Evolutionary conservation across 1,284 basidiomycete genomes (phyloP), one percentile per base, ranked within the genome.

Genomic region (Takashimella tepidaria): DNA sequence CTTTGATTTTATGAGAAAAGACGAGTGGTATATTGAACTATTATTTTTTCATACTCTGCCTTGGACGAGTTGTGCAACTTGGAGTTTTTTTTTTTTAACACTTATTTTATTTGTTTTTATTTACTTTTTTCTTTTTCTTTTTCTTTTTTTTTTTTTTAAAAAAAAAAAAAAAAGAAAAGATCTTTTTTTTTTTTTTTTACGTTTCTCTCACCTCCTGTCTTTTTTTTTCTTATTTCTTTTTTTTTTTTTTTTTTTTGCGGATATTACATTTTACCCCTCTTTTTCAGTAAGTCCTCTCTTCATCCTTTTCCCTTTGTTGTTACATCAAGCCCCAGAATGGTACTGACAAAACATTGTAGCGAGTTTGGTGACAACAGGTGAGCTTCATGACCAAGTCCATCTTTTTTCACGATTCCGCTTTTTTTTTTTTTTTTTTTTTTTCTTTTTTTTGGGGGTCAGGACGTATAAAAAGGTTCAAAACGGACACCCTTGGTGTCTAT

Each of bases 321-420:
- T 6, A 22, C 26, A 41, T 41, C 6, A 23, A 21, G 37, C 4
- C n/a, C 16, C 13, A 3, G 52, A n/a, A n/a, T n/a, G n/a, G n/a
- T n/a, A n/a, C 58, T 62, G 49, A 60, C 58, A 3, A 41, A 13
- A 16, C 47, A 20, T 5, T 21, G 12, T 63, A 88, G 86, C 68
- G 80, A 83, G 68, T 80, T 78, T 50, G 87, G 87, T 42, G 84
- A 89, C 71, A 70, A 84, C 59, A 81, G 79, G 31, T 62, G 24
- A 54, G 62, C 45, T 22, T 47, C 3, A 26, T 3, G 11, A 45
- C 26, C 24, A 45, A n/a, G 21, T 6, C 45, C 5, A 6, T 24
- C 45, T 46, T 6, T 16, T 46, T 22, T 24, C 23, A 20, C 45
- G 4, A 10, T 4, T 22, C 5, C 20, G 10, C n/a, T 16, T 24